Conservation (phyloP, 2,329 filamentous ascomycete species). For the Cladosporium austrohemisphaericum region DNA sequence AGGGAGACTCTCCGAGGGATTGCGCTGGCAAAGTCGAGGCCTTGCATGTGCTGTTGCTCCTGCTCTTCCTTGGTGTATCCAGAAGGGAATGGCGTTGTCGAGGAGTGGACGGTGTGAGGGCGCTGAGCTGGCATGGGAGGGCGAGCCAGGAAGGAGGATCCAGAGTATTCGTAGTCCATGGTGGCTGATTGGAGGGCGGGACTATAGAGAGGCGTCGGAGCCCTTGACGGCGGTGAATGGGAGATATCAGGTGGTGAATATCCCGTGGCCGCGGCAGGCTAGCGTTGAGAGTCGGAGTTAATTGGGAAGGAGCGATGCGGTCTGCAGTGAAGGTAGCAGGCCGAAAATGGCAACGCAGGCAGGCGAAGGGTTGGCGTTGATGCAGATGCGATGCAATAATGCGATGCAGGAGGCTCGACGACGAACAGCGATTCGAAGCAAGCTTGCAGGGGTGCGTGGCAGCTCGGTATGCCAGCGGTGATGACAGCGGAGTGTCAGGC, state of each 20-base stretch:
- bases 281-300: not conserved
- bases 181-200: not conserved
- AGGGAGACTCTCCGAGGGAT: conserved; percentile 10
- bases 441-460: conserved; percentile 7
- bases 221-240: conserved; percentile 5
- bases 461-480: not conserved
- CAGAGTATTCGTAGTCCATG: conserved; percentile 15
- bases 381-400: conserved; percentile 6
- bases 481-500: too few relatives aligned
- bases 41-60: conserved; percentile 9
- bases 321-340: conserved; percentile 12
- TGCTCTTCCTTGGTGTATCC: not conserved
- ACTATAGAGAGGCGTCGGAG: not conserved
- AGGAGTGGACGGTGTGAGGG: conserved; percentile 26
- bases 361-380: not conserved
- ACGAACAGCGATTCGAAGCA: conserved; percentile 4
- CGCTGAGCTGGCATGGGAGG: conserved; percentile 17
- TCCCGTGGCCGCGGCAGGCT: too few relatives aligned
- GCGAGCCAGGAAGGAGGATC: conserved; percentile 15
- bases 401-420: conserved; percentile 12
- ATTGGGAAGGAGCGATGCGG: conserved; percentile 11
- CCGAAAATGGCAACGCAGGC: not conserved
- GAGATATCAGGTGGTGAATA: not conserved
- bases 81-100: conserved; percentile 12
- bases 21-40: conserved; percentile 7